These are phyloP conservation scores for Hibiscus syriacus DNA, from an alignment of 345 rosid genomes.

Conservation along the genomic window DNA sequence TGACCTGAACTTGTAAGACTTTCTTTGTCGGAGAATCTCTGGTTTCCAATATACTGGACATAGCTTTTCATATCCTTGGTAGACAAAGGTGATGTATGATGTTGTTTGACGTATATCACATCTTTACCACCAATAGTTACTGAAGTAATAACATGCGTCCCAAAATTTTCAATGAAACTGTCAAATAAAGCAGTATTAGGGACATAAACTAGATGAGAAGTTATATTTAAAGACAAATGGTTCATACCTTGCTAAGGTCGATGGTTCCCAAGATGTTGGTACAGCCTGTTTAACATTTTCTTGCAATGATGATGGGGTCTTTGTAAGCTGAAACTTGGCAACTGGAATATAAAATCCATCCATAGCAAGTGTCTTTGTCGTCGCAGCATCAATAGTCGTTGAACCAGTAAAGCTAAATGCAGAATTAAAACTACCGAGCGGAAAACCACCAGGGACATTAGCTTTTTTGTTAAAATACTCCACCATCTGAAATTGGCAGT, in stretches of 20 bases:
- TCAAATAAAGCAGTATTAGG: slow-evolving; percentile 22
- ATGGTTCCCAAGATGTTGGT: slow-evolving; percentile 58
- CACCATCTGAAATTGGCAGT: slow-evolving; percentile 45
- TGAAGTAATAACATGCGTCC: slow-evolving; percentile 65
- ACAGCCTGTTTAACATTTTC: slow-evolving; percentile 45
- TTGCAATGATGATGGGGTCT: slow-evolving; percentile 31
- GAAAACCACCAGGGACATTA: slow-evolving; percentile 34
- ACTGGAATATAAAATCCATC: slow-evolving; percentile 60
- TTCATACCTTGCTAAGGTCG: slow-evolving; percentile 50
- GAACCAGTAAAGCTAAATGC: slow-evolving; percentile 62
- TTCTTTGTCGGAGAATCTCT: slow-evolving; percentile 44
- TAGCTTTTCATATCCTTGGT: slow-evolving; percentile 50
- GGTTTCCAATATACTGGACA: slow-evolving; percentile 61
- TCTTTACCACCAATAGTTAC: slow-evolving; percentile 75
- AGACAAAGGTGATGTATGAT: slow-evolving; percentile 55
- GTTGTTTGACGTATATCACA: slow-evolving; percentile 62
- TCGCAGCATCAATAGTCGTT: slow-evolving; percentile 45
- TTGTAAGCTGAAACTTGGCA: slow-evolving; percentile 47
- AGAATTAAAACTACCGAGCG: slow-evolving; percentile 60
- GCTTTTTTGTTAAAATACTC: slow-evolving; percentile 53
- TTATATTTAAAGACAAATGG: neutral
- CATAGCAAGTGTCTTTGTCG: slow-evolving; percentile 53
- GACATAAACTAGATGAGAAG: neutral
- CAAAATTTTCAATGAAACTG: slow-evolving; percentile 72
- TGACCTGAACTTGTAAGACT: slow-evolving; percentile 42